These are phyloP conservation scores for Avena insularis DNA, from an alignment of 176 grass and related monocot genomes.

Conservation along the genomic window DNA sequence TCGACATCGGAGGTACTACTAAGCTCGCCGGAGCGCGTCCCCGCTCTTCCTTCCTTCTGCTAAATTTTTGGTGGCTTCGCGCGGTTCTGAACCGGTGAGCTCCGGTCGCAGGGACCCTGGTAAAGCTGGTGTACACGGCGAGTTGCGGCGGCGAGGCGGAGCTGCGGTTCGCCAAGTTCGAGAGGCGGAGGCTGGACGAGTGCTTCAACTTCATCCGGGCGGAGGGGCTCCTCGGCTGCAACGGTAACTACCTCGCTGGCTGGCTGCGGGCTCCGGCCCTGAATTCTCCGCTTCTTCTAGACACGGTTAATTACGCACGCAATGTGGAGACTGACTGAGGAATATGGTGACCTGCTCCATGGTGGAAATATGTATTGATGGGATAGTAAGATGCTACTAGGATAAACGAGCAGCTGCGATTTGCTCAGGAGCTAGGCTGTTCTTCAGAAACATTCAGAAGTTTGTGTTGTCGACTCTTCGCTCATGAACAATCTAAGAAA, in stretches of 20 bases:
- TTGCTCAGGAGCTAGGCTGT: neutral
- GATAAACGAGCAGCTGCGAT: neutral
- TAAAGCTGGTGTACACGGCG: constrained; percentile 89
- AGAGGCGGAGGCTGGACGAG: constrained; percentile 74
- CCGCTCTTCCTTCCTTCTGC: neutral
- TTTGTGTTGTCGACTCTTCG: neutral
- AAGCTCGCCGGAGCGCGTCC: neutral
- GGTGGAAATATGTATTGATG: neutral
- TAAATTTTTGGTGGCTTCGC: neutral
- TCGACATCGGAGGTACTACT: constrained; percentile 77
- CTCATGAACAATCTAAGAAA: neutral
- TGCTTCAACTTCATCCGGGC: constrained; percentile 75
- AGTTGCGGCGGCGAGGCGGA: constrained; percentile 47
- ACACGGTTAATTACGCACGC: neutral
- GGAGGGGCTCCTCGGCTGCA: constrained; percentile 55
- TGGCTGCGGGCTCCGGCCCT: neutral
- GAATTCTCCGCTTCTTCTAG: neutral
- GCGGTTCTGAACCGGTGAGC: neutral
- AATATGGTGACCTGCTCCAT: neutral
- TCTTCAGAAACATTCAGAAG: neutral
- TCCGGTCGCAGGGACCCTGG: constrained; percentile 68
- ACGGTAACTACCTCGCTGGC: constrained; percentile 34
- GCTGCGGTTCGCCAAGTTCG: constrained; percentile 88
- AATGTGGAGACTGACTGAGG: neutral
- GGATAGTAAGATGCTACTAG: neutral